Conservation (phyloP, 768 basidiomycete genomes). For the Kwoniella pini region DNA sequence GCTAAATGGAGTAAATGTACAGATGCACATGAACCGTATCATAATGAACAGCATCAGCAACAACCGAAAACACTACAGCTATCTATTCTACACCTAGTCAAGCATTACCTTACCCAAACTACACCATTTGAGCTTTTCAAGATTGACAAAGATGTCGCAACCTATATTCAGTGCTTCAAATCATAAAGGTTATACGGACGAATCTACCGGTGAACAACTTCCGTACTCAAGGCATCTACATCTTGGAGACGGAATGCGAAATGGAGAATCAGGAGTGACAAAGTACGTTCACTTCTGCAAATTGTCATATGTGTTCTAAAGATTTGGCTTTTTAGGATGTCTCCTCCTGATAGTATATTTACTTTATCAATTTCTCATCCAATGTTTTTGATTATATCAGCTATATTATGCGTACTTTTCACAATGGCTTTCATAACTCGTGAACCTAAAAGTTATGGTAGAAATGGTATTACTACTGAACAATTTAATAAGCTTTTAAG, state of each 20-base stretch:
- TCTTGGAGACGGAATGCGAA: not conserved
- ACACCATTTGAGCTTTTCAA: no score
- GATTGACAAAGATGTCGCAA: not conserved
- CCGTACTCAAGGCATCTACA: not conserved
- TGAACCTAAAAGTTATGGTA: not conserved
- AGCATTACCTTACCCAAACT: no score
- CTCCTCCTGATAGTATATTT: not conserved
- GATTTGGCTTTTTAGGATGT: not conserved
- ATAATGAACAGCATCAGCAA: no score
- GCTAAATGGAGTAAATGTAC: no score
- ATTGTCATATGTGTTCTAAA: no score
- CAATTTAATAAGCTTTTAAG: not conserved
- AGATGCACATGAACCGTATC: no score
- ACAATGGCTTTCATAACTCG: not conserved
- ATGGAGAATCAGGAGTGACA: not conserved
- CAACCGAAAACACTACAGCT: no score
- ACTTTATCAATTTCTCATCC: not conserved
- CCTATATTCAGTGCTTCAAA: not conserved
- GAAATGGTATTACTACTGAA: not conserved
- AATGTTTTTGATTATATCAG: not conserved
- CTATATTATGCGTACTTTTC: not conserved
- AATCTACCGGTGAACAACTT: not conserved
- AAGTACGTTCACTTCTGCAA: not conserved
- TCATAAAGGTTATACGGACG: not conserved
- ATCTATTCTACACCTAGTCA: no score